Conservation (phyloP, 768 basidiomycete species). For the Tubosaeta sp. region DNA sequence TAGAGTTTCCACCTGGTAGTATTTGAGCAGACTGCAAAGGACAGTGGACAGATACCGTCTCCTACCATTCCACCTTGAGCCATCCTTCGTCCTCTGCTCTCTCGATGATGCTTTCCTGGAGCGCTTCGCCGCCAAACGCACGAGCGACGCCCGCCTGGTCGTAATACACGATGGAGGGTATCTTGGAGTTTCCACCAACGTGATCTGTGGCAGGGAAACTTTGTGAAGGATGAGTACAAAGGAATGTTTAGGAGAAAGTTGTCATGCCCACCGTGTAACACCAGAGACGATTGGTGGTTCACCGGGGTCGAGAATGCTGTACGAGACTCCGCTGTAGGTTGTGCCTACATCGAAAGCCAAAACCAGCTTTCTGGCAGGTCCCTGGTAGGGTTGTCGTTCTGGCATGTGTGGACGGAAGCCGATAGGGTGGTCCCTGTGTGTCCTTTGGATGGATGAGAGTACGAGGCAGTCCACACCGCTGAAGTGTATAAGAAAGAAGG, state of each 20-base stretch:
- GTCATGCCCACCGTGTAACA: constrained; percentile 20
- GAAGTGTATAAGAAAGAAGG: too few relatives aligned
- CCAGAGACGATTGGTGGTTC: constrained; percentile 21
- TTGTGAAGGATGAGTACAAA: constrained; percentile 3
- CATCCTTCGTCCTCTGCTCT: constrained; percentile 36
- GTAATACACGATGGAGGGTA: constrained; percentile 48
- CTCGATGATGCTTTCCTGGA: constrained; percentile 35
- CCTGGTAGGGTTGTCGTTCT: constrained; percentile 36
- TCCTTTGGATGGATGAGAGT: too few relatives aligned
- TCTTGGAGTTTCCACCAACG: constrained; percentile 46
- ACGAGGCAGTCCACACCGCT: too few relatives aligned
- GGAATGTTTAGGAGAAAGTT: not conserved
- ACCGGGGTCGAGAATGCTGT: constrained; percentile 32
- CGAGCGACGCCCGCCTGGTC: constrained; percentile 35
- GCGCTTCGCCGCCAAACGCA: constrained; percentile 45
- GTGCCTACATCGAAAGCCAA: constrained; percentile 52
- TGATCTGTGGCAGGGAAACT: constrained; percentile 47
- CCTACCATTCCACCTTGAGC: constrained; percentile 30
- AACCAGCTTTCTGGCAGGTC: constrained; percentile 40
- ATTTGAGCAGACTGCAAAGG: constrained; percentile 5
- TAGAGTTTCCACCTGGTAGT: constrained; percentile 34
- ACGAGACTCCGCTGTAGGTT: constrained; percentile 48
- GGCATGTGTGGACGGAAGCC: constrained; percentile 14
- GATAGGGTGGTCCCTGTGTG: too few relatives aligned
- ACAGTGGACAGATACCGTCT: not conserved